Evolutionary conservation across 1,139 yeast species (phyloP).

Genomic region (Magnusiomyces ingens): DNA sequence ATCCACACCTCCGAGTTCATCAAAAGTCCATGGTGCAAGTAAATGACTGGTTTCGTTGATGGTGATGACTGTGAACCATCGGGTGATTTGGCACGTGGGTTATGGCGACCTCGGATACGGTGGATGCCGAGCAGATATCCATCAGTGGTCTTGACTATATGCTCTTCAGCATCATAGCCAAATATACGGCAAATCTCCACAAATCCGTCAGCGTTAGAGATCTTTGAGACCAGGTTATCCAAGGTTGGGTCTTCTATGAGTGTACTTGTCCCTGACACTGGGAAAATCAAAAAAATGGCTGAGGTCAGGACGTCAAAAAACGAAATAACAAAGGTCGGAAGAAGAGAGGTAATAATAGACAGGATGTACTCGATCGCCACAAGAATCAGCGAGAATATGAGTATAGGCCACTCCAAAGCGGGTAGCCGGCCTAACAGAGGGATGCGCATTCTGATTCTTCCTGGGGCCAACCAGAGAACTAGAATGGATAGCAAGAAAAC

Average conservation of each 20-base stretch:
- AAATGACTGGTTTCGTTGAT: constrained; percentile 45
- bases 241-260: constrained; percentile 22
- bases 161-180: constrained; percentile 66
- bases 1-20: constrained; percentile 93
- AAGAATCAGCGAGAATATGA: constrained; percentile 29
- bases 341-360: constrained; percentile 28
- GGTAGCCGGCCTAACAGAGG: constrained; percentile 28
- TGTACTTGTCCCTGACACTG: constrained; percentile 16
- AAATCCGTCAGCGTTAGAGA: constrained; percentile 40
- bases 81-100: constrained; percentile 25
- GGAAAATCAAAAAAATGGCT: constrained; percentile 17
- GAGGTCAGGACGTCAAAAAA: constrained; percentile 23
- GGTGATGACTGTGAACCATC: constrained; percentile 31
- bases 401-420: constrained; percentile 30
- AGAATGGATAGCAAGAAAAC: not conserved
- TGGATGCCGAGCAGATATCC: constrained; percentile 51
- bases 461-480: constrained; percentile 4
- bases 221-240: constrained; percentile 19
- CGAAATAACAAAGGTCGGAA: constrained; percentile 28
- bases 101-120: constrained; percentile 36
- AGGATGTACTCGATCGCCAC: constrained; percentile 29
- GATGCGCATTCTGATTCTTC: constrained; percentile 20
- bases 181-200: constrained; percentile 56
- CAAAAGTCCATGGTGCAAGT: constrained; percentile 83
- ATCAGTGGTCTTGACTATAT: constrained; percentile 55